Percentiles rank a stretch among this genome's conserved stretches.
These are phyloP conservation scores for Tuber indicum DNA, from an alignment of 495 filamentous ascomycete genomes.

Conservation along the genomic window DNA sequence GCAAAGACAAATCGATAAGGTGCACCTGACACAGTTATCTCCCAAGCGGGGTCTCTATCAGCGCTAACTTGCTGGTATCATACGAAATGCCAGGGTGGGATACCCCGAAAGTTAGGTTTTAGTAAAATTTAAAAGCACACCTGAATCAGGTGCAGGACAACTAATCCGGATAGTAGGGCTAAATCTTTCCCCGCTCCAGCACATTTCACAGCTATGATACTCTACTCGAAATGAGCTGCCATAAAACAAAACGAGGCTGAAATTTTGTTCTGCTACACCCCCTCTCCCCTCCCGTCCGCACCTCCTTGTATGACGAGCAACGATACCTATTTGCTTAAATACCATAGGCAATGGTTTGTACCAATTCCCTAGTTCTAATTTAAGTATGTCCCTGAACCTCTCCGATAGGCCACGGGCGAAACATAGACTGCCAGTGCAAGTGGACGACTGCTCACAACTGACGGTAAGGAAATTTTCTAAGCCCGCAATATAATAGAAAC, in stretches of 20 bases:
- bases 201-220: not conserved
- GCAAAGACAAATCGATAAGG: not conserved
- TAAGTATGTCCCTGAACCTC: not conserved
- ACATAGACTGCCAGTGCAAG: not conserved
- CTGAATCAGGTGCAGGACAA: not conserved
- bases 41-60: not conserved
- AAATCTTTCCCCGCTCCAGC: not conserved
- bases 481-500: not conserved
- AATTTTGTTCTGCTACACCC: not conserved
- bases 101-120: not conserved
- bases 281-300: not conserved
- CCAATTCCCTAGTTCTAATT: not conserved
- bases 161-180: not conserved
- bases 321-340: not conserved
- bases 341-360: not conserved
- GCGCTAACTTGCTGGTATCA: not conserved
- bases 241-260: not conserved
- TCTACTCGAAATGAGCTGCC: not conserved
- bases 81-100: not conserved
- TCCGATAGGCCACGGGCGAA: not conserved
- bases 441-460: not conserved
- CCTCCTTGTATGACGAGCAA: not conserved
- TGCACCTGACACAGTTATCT: not conserved
- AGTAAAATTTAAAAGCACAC: conserved; percentile 1
- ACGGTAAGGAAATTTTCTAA: not conserved